These are phyloP conservation scores for Cyamopsis tetragonoloba DNA, from an alignment of 306 rosid species.

Conservation along the genomic window DNA sequence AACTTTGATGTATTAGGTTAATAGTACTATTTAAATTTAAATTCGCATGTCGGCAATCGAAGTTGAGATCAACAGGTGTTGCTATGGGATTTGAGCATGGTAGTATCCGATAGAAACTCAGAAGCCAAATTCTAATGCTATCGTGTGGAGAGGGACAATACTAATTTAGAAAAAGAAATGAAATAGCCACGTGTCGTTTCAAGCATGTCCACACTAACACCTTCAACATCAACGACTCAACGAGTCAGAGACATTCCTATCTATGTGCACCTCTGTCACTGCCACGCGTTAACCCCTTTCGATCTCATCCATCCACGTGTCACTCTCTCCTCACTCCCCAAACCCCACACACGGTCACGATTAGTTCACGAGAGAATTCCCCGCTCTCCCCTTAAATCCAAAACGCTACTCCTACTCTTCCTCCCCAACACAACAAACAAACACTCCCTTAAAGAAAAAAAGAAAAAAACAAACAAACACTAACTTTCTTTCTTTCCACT, in stretches of 20 bases:
- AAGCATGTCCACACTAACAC: too few species aligned
- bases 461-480: too few species aligned
- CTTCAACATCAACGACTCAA: not conserved
- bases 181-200: not conserved
- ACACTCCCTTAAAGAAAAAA: too few species aligned
- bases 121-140: too few species aligned
- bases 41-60: not conserved
- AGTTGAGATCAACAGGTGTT: not conserved
- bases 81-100: not conserved
- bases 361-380: not conserved
- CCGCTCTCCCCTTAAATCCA: slow-evolving; percentile 25
- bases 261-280: not conserved
- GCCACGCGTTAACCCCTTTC: slow-evolving; percentile 11
- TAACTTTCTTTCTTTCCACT: not conserved
- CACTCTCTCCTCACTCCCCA: slow-evolving; percentile 7
- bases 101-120: too few species aligned
- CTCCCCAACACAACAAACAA: not conserved
- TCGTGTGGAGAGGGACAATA: too few species aligned
- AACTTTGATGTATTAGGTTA: too few species aligned
- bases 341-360: too few species aligned
- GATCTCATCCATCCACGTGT: slow-evolving; percentile 35
- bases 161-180: too few species aligned
- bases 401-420: not conserved
- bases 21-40: too few species aligned
- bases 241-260: not conserved